Evolutionary conservation across 2,329 filamentous ascomycete genomes (phyloP).

Genomic region (Alternaria conjuncta): DNA sequence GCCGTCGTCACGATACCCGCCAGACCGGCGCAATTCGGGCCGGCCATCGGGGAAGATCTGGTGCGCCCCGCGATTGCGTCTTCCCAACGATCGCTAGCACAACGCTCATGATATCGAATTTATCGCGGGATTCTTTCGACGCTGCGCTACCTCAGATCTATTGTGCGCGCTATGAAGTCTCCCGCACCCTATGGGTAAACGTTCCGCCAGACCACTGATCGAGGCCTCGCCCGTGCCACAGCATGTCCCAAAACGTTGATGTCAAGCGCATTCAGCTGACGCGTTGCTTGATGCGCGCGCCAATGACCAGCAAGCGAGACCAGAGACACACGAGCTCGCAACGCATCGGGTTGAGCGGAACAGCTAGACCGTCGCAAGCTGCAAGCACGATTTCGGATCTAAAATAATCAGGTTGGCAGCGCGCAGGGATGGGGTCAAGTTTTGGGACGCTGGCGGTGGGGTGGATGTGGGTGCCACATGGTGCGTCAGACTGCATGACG

Average conservation of each 20-base stretch:
- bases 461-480: slow-evolving; percentile 34
- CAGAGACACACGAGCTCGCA: slow-evolving; percentile 6
- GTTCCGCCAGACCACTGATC: not conserved
- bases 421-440: slow-evolving; percentile 42
- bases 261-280: slow-evolving; percentile 10
- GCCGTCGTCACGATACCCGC: slow-evolving; percentile 5
- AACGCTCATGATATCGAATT: slow-evolving; percentile 8
- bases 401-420: not conserved
- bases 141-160: not conserved
- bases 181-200: not conserved
- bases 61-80: slow-evolving; percentile 6
- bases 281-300: slow-evolving; percentile 2
- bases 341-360: slow-evolving; percentile 3
- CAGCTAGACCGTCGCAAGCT: not conserved
- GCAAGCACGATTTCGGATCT: not conserved
- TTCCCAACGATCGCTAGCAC: slow-evolving; percentile 18
- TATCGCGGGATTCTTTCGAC: not conserved
- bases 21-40: slow-evolving; percentile 5
- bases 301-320: slow-evolving; percentile 4
- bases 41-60: slow-evolving; percentile 14
- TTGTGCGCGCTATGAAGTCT: not conserved
- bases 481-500: slow-evolving; percentile 49
- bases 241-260: slow-evolving; percentile 5
- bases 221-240: not conserved
- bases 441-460: slow-evolving; percentile 37